phyloP scores from a whole-genome alignment of 225 moss, liverwort and hornwort species.

The Bryoerythrophyllum caledonicum region DNA sequence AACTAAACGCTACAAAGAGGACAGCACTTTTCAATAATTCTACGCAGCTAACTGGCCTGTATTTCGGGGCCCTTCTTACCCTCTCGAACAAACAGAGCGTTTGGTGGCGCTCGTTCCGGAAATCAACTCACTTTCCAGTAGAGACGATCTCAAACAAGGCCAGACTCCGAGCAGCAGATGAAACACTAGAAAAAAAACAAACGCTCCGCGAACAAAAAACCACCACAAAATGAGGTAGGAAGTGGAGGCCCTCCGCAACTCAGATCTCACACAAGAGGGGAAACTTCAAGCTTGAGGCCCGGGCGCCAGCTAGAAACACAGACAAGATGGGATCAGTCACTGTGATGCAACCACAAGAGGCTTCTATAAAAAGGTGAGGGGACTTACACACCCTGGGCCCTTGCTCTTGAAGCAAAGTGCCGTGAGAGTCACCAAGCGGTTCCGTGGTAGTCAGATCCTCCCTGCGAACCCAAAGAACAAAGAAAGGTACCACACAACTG shows the following conservation, averaged over 20 bases:
- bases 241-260: constrained; percentile 19
- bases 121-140: too few species aligned
- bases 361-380: too few species aligned
- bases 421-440: neutral
- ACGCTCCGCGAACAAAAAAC: too few species aligned
- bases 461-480: neutral
- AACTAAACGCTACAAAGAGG: neutral
- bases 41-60: neutral
- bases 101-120: too few species aligned
- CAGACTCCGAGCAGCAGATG: neutral
- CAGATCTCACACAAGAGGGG: neutral
- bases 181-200: neutral
- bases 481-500: neutral
- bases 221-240: neutral
- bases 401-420: too few species aligned
- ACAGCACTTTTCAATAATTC: neutral
- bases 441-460: neutral
- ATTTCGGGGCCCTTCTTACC: neutral
- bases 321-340: neutral
- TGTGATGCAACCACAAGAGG: neutral
- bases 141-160: neutral
- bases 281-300: too few species aligned
- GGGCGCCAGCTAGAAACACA: neutral
- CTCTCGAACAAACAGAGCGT: neutral
- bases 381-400: too few species aligned